Percentiles rank a stretch among this genome's conserved stretches.
Conservation (phyloP, 306 rosid genomes). For the Parietaria judaica region DNA sequence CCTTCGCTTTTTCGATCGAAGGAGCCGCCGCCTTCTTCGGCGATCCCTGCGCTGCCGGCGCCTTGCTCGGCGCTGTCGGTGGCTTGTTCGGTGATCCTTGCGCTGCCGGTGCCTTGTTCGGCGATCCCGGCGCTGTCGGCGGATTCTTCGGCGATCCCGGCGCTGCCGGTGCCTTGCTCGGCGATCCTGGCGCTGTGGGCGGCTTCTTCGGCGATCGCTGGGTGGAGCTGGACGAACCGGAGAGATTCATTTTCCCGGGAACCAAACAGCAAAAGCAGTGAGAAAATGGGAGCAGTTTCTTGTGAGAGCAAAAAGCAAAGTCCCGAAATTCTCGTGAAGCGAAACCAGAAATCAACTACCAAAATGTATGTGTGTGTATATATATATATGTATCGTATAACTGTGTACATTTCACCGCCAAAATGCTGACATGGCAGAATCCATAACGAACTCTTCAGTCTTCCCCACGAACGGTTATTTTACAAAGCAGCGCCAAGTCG, state of each 20-base stretch:
- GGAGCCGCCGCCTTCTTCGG: not conserved
- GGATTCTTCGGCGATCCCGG: too few species aligned
- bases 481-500: too few species aligned
- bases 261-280: not conserved
- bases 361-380: not conserved
- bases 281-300: not conserved
- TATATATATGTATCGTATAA: constrained; percentile 4
- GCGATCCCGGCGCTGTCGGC: too few species aligned
- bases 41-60: not conserved
- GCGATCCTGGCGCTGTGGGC: not conserved
- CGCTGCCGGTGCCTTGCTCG: too few species aligned
- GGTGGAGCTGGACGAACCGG: constrained; percentile 6
- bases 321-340: constrained; percentile 38
- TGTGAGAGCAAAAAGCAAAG: not conserved
- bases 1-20: constrained; percentile 40
- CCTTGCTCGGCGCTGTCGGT: too few species aligned
- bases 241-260: constrained; percentile 7
- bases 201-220: not conserved
- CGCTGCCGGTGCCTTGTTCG: not conserved
- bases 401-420: constrained; percentile 2
- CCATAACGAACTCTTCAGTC: too few species aligned
- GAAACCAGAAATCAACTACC: constrained; percentile 42
- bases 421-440: not conserved
- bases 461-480: too few species aligned
- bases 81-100: too few species aligned